phyloP scores from a whole-genome alignment of 495 filamentous ascomycete species.

The Neurospora sp. region DNA sequence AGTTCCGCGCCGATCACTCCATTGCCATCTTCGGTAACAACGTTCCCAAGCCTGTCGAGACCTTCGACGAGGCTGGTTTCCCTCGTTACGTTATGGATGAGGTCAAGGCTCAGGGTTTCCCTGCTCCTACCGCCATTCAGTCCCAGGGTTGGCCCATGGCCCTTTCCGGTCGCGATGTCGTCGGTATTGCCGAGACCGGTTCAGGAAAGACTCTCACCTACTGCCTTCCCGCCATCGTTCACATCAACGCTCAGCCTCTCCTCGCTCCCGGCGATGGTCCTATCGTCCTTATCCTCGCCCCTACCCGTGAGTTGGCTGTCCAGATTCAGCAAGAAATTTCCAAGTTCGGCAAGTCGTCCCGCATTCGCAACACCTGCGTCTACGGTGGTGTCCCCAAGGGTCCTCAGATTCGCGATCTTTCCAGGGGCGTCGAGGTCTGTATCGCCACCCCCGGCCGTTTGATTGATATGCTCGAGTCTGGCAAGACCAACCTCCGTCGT shows the following conservation, averaged over 20 bases:
- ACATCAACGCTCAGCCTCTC: slow-evolving; percentile 98
- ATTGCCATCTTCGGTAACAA: slow-evolving; percentile 69
- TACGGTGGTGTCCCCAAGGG: slow-evolving; percentile 98
- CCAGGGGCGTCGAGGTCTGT: slow-evolving; percentile 77
- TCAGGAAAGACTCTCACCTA: slow-evolving; percentile 99
- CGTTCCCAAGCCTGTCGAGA: slow-evolving; percentile 87
- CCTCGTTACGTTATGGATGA: slow-evolving; percentile 94
- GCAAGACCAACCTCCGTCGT: slow-evolving; percentile 95
- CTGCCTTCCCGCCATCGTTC: slow-evolving; percentile 95
- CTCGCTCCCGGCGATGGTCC: slow-evolving; percentile 94
- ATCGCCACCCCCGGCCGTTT: slow-evolving; percentile 96
- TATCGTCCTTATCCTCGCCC: slow-evolving; percentile 90
- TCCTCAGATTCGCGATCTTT: slow-evolving; percentile 87
- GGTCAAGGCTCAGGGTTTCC: slow-evolving; percentile 95
- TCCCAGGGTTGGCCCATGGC: slow-evolving; percentile 99
- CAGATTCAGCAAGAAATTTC: slow-evolving; percentile 94
- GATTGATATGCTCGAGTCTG: slow-evolving; percentile 96
- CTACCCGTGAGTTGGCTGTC: slow-evolving; percentile 93
- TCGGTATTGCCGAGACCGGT: slow-evolving; percentile 98
- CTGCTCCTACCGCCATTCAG: slow-evolving; percentile 87
- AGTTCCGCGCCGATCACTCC: slow-evolving; percentile 70
- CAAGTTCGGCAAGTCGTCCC: slow-evolving; percentile 95
- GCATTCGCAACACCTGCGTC: slow-evolving; percentile 97
- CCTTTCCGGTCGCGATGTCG: slow-evolving; percentile 93
- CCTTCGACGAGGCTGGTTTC: slow-evolving; percentile 95